These are phyloP conservation scores for Apiotrichum veenhuisii DNA, from an alignment of 1,284 basidiomycete genomes.

Conservation along the genomic window DNA sequence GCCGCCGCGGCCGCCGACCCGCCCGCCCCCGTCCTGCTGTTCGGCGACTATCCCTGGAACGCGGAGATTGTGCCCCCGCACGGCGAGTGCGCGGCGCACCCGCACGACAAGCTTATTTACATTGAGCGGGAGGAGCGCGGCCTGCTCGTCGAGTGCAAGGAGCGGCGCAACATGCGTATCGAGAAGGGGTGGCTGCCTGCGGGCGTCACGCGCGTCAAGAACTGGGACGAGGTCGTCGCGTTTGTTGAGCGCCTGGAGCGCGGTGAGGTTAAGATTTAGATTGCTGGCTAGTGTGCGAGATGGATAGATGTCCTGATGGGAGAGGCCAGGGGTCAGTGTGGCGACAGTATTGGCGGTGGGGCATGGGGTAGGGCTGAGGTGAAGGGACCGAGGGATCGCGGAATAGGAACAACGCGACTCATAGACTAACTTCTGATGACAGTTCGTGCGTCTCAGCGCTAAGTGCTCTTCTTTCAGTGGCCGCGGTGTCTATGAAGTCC, in stretches of 20 bases:
- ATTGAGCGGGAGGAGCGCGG: constrained; percentile 52
- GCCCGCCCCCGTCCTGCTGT: constrained; percentile 62
- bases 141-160: constrained; percentile 46
- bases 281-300: too few species aligned
- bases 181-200: constrained; percentile 43
- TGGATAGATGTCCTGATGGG: too few species aligned
- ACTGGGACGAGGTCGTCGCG: constrained; percentile 47
- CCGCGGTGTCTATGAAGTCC: too few species aligned
- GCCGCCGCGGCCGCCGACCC: constrained; percentile 53
- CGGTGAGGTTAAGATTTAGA: neutral
- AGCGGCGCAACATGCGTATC: constrained; percentile 28
- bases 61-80: constrained; percentile 51
- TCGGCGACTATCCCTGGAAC: constrained; percentile 76
- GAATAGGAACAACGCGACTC: too few species aligned
- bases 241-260: constrained; percentile 1
- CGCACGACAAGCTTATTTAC: constrained; percentile 58
- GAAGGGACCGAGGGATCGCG: too few species aligned
- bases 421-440: too few species aligned
- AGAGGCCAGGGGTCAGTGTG: too few species aligned
- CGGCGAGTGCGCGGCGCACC: constrained; percentile 35
- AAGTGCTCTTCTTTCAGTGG: too few species aligned
- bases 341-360: too few species aligned
- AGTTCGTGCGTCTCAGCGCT: too few species aligned
- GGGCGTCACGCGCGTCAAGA: constrained; percentile 36
- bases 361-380: too few species aligned